phyloP scores from a whole-genome alignment of 1,284 basidiomycete species.

The Butyriboletus regius region DNA sequence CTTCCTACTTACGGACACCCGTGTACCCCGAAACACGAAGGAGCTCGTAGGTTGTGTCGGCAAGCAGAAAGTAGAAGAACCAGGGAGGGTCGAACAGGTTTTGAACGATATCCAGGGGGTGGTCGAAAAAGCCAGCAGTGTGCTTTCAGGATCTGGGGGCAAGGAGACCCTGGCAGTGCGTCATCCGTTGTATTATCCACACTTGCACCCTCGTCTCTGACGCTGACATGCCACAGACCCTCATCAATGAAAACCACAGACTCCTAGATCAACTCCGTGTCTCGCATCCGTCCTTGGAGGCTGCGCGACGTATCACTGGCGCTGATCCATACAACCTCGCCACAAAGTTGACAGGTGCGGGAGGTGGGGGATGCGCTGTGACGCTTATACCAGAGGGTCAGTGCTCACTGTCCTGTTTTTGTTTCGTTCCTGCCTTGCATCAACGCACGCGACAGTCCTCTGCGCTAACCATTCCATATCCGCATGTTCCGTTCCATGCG shows the following conservation, averaged over 20 bases:
- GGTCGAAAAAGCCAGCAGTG: constrained; percentile 69
- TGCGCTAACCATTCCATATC: not conserved
- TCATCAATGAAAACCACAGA: constrained; percentile 84
- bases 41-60: constrained; percentile 85
- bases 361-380: constrained; percentile 96
- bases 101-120: constrained; percentile 75
- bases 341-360: constrained; percentile 97
- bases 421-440: not conserved
- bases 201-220: not conserved
- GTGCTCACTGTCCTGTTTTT: constrained; percentile 16
- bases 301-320: constrained; percentile 66
- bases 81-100: constrained; percentile 67
- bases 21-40: constrained; percentile 89
- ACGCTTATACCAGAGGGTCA: constrained; percentile 86
- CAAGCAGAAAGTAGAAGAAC: constrained; percentile 68
- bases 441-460: not conserved
- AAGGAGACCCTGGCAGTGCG: constrained; percentile 43
- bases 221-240: constrained; percentile 39
- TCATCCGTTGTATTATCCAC: constrained; percentile 28
- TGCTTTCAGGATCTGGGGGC: constrained; percentile 51
- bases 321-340: constrained; percentile 62
- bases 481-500: not conserved
- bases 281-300: constrained; percentile 82
- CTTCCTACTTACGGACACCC: constrained; percentile 89
- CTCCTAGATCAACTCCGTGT: constrained; percentile 88